Evolutionary conservation across 371 early-diverging fungal genomes (phyloP).

Genomic region (Actinomortierella ambigua): DNA sequence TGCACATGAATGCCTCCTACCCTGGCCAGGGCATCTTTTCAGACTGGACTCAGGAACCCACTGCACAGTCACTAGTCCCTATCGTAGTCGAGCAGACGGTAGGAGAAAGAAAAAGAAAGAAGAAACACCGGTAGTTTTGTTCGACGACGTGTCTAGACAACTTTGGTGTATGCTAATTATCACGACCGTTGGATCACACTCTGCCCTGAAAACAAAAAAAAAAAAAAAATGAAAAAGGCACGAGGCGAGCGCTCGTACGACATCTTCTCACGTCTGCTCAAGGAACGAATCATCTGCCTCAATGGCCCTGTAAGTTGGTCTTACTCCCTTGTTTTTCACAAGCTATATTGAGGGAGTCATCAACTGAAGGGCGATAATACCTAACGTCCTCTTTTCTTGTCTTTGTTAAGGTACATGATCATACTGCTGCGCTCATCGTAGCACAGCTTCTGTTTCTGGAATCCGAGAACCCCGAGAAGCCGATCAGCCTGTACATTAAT

Average conservation of each 20-base stretch:
- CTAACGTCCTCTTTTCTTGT: conserved; percentile 1
- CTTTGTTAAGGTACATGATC: conserved; percentile 77
- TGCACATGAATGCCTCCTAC: too few species aligned
- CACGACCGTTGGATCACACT: too few species aligned
- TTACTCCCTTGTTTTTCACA: background rate
- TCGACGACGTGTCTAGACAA: background rate
- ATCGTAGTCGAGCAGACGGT: conserved; percentile 79
- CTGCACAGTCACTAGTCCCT: conserved; percentile 63
- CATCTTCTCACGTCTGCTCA: conserved; percentile 95
- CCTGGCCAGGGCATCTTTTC: conserved; percentile 15
- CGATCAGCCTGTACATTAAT: conserved; percentile 95
- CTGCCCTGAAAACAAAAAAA: background rate
- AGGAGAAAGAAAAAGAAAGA: too few species aligned
- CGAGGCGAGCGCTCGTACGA: conserved; percentile 90
- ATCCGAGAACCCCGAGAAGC: conserved; percentile 92
- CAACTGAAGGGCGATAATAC: background rate
- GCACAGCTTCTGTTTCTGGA: conserved; percentile 97
- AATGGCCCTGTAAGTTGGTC: conserved; percentile 75
- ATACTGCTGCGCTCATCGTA: conserved; percentile 82
- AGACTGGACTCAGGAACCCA: conserved; percentile 40
- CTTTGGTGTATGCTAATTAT: too few species aligned
- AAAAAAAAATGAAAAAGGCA: conserved; percentile 58
- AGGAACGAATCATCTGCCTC: conserved; percentile 95
- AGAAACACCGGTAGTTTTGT: too few species aligned
- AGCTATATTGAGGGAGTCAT: too few species aligned